A percentile compares a stretch with the other conserved stretches of the same genome.
Evolutionary conservation across 139 green algal genomes (phyloP).

Genomic region (Chara braunii): DNA sequence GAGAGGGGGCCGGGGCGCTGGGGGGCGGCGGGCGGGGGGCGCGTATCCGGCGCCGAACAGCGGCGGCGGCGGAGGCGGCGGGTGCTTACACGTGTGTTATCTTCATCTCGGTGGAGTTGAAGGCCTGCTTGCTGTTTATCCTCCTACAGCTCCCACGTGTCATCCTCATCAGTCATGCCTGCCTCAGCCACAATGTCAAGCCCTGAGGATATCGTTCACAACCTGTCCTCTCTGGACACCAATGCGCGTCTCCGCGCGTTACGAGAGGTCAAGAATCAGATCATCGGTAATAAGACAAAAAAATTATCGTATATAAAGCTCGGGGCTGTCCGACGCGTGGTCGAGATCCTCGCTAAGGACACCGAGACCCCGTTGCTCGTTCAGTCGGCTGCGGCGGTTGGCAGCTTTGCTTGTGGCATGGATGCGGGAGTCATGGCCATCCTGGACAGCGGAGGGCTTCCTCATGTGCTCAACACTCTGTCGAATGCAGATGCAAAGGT

Average conservation of each 20-base stretch:
- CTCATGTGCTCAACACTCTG: conserved; percentile 53
- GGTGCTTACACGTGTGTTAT: neutral
- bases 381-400: conserved; percentile 43
- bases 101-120: neutral
- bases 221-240: conserved; percentile 28
- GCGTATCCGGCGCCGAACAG: no score
- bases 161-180: conserved; percentile 17
- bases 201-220: conserved; percentile 41
- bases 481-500: conserved; percentile 24
- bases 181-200: conserved; percentile 12
- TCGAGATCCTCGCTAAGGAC: conserved; percentile 47
- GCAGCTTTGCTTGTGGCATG: conserved; percentile 52
- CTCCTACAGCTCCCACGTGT: neutral
- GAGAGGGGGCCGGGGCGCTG: neutral
- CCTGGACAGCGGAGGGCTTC: conserved; percentile 50
- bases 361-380: conserved; percentile 41
- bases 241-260: conserved; percentile 44
- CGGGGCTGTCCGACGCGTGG: conserved; percentile 51
- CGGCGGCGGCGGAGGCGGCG: neutral
- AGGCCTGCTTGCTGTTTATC: neutral
- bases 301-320: conserved; percentile 56
- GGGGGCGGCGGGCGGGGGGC: no score
- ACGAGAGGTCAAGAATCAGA: conserved; percentile 59
- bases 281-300: conserved; percentile 62
- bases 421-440: conserved; percentile 48